These are phyloP conservation scores for Fusarium haematococcum DNA, from an alignment of 2,329 filamentous ascomycete genomes.

Conservation along the genomic window DNA sequence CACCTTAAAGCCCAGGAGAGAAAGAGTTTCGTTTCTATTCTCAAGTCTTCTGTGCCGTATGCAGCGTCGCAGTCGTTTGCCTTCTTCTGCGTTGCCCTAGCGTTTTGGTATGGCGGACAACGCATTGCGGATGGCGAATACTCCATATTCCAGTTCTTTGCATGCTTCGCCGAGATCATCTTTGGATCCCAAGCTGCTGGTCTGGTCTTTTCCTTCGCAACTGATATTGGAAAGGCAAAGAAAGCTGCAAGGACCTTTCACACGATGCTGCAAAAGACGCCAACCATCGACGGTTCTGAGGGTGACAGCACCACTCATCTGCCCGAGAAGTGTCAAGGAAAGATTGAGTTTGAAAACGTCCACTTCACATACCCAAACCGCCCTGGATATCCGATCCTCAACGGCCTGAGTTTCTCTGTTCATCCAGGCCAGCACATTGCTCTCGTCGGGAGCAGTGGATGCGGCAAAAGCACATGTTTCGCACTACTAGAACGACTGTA, in stretches of 20 bases:
- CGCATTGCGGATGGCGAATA: conserved; percentile 19
- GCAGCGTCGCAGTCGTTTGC: conserved; percentile 15
- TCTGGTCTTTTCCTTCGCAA: conserved; percentile 85
- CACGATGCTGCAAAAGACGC: neutral
- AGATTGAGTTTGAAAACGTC: neutral
- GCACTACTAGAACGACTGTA: neutral
- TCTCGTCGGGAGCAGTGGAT: neutral
- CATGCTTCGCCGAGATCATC: conserved; percentile 26
- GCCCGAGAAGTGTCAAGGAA: neutral
- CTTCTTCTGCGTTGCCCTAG: conserved; percentile 10
- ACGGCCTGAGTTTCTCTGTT: neutral
- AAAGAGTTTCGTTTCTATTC: conserved; percentile 4
- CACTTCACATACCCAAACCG: neutral
- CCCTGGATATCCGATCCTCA: neutral
- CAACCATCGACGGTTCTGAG: neutral
- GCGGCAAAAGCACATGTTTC: neutral
- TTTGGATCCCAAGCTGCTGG: conserved; percentile 85
- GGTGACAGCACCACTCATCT: neutral
- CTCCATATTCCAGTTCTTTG: conserved; percentile 31
- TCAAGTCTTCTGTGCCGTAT: conserved; percentile 4
- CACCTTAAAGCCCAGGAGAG: neutral
- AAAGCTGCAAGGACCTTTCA: conserved; percentile 69
- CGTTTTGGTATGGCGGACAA: conserved; percentile 35
- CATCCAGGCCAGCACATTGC: neutral
- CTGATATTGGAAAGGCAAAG: conserved; percentile 88